Evolutionary conservation across 306 rosid species (phyloP).

Genomic region (Calophaca sinica): DNA sequence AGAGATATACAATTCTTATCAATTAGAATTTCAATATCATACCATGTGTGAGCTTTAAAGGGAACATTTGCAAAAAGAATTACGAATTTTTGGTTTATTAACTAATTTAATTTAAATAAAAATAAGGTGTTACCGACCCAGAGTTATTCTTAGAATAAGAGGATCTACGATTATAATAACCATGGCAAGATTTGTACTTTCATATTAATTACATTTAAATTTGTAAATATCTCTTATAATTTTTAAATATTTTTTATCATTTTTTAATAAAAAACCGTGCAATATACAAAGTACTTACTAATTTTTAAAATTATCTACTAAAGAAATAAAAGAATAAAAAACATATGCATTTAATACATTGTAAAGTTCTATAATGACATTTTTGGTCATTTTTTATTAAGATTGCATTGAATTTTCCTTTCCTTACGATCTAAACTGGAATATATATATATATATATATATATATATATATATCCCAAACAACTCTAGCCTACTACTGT

Average conservation of each 20-base stretch:
- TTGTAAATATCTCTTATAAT: not conserved
- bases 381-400: not conserved
- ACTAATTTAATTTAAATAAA: too few relatives aligned
- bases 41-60: too few relatives aligned
- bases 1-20: too few relatives aligned
- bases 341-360: not conserved
- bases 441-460: too few relatives aligned
- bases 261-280: not conserved
- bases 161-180: too few relatives aligned
- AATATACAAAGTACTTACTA: not conserved
- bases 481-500: not conserved
- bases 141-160: too few relatives aligned
- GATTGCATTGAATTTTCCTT: not conserved
- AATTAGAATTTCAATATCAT: too few relatives aligned
- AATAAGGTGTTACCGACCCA: too few relatives aligned
- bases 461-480: not conserved
- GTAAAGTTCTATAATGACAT: not conserved
- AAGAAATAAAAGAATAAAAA: constrained; percentile 8
- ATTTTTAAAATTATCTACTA: not conserved
- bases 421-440: not conserved
- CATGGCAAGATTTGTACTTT: too few relatives aligned
- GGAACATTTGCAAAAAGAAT: too few relatives aligned
- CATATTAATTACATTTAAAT: too few relatives aligned
- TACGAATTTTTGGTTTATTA: too few relatives aligned
- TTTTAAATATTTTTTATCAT: not conserved